phyloP scores from a whole-genome alignment of 164 flowering plant species.

The Umbilicus rupestris region DNA sequence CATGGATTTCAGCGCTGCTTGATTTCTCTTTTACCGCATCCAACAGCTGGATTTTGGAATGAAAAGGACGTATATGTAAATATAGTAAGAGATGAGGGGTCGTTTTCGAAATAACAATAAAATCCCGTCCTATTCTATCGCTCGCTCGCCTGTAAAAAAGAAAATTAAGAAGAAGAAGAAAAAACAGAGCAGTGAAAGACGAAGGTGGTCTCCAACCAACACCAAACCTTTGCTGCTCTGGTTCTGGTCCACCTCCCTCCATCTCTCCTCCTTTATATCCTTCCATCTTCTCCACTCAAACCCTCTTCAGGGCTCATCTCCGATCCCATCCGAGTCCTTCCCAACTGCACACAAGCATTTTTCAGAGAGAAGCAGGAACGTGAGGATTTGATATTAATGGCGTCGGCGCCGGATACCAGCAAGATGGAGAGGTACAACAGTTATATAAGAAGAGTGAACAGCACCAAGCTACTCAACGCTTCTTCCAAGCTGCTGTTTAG shows the following conservation, averaged over 20 bases:
- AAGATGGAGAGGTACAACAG: constrained; percentile 82
- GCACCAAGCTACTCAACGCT: constrained; percentile 58
- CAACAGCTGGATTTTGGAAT: not conserved
- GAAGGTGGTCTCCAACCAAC: constrained; percentile 10
- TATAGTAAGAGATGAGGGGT: not conserved
- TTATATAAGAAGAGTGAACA: constrained; percentile 59
- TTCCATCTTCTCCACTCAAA: not conserved
- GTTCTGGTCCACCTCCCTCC: not conserved
- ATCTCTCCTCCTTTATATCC: constrained; percentile 4
- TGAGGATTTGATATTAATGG: constrained; percentile 15
- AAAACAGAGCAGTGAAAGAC: too few relatives aligned
- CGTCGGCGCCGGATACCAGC: constrained; percentile 45
- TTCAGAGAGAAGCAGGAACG: too few relatives aligned
- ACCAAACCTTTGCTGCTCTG: not conserved
- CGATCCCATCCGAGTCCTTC: not conserved
- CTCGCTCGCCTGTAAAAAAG: not conserved
- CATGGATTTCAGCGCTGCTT: not conserved
- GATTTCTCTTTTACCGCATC: not conserved
- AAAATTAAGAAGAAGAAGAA: not conserved
- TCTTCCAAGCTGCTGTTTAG: constrained; percentile 82
- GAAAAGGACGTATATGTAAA: not conserved
- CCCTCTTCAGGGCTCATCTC: not conserved
- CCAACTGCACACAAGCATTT: too few relatives aligned
- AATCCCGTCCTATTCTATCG: not conserved
- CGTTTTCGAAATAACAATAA: not conserved